Conservation (phyloP, 164 flowering plant species). For the Akebia trifoliata region DNA sequence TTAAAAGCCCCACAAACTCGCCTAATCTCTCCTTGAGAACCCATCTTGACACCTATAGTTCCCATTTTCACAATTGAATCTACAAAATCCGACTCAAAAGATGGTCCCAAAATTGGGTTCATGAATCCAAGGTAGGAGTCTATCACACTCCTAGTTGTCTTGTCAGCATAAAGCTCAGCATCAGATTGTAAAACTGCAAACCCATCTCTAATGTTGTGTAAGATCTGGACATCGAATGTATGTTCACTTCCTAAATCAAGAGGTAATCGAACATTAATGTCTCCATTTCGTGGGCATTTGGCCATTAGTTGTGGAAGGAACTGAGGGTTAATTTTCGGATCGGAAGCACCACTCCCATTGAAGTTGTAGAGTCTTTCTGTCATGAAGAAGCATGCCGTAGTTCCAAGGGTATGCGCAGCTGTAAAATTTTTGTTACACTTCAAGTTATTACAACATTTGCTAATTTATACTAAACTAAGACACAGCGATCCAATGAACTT, state of each 20-base stretch:
- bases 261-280: conserved; percentile 38
- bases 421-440: conserved; percentile 11
- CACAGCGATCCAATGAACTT: too few relatives aligned
- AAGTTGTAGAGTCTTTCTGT: conserved; percentile 58
- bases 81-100: conserved; percentile 54
- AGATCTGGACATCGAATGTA: conserved; percentile 44
- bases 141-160: conserved; percentile 30
- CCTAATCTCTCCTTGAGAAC: conserved; percentile 43
- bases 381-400: conserved; percentile 88
- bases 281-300: conserved; percentile 52
- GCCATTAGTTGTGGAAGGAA: conserved; percentile 47
- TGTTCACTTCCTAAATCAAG: conserved; percentile 43
- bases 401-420: conserved; percentile 88
- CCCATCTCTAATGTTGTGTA: conserved; percentile 54
- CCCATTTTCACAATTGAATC: conserved; percentile 68
- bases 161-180: conserved; percentile 50
- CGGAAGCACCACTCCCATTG: conserved; percentile 37
- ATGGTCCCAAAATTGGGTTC: conserved; percentile 28
- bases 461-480: too few relatives aligned
- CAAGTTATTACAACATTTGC: background rate
- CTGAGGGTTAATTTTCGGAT: conserved; percentile 52
- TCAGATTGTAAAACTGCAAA: conserved; percentile 68
- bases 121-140: conserved; percentile 52
- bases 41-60: conserved; percentile 45
- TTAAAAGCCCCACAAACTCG: conserved; percentile 47